Conservation (phyloP, 2,329 filamentous ascomycete genomes). For the Cordyceps javanica region DNA sequence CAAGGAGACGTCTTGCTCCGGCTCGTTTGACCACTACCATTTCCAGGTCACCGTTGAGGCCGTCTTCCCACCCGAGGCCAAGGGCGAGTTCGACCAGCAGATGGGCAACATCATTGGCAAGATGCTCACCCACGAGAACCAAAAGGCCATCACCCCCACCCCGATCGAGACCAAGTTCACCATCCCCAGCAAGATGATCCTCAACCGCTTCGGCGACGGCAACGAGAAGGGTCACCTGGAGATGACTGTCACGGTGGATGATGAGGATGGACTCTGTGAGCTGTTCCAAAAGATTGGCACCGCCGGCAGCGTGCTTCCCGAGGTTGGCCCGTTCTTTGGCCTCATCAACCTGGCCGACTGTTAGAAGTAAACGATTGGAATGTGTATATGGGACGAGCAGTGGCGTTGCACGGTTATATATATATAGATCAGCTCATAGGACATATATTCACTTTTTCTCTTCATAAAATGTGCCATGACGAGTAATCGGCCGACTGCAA, state of each 20-base stretch:
- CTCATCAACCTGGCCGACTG: slow-evolving; percentile 13
- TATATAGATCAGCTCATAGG: neutral
- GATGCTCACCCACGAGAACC: slow-evolving; percentile 13
- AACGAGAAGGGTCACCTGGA: slow-evolving; percentile 13
- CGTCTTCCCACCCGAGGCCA: slow-evolving; percentile 14
- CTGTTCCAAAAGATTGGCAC: slow-evolving; percentile 13
- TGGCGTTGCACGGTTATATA: neutral
- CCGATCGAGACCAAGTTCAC: slow-evolving; percentile 13
- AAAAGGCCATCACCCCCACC: slow-evolving; percentile 8
- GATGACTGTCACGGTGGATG: slow-evolving; percentile 8
- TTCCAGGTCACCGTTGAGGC: slow-evolving; percentile 11
- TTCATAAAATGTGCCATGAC: no score
- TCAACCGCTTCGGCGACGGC: slow-evolving; percentile 14
- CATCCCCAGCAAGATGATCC: slow-evolving; percentile 14
- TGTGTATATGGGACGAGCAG: neutral
- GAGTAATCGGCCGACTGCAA: no score
- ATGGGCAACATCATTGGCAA: slow-evolving; percentile 12
- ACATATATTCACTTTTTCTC: no score
- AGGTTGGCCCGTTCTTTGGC: slow-evolving; percentile 13
- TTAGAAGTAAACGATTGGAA: neutral
- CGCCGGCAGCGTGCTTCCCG: slow-evolving; percentile 11
- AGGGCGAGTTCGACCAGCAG: slow-evolving; percentile 12
- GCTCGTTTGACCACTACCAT: slow-evolving; percentile 12
- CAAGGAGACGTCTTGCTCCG: slow-evolving; percentile 13
- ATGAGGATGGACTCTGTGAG: slow-evolving; percentile 12